Conservation (phyloP, 2,329 filamentous ascomycete genomes). For the Fusarium sp. region DNA sequence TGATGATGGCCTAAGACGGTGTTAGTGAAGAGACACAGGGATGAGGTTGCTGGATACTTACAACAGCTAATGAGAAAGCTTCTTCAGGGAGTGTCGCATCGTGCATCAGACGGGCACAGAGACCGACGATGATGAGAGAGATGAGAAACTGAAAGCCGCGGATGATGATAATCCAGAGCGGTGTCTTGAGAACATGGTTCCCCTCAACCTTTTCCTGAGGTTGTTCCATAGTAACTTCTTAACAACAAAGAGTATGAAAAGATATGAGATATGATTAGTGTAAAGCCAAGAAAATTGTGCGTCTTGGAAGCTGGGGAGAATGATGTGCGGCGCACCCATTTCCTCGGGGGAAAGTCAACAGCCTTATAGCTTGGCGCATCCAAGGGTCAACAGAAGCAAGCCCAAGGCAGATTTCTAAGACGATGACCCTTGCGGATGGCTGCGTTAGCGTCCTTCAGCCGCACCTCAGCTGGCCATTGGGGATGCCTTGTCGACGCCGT, state of each 20-base stretch:
- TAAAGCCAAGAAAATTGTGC: background rate
- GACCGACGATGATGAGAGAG: conserved; percentile 56
- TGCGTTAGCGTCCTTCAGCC: conserved; percentile 43
- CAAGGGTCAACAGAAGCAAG: background rate
- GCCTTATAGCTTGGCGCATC: conserved; percentile 6
- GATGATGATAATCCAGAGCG: conserved; percentile 56
- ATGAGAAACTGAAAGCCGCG: conserved; percentile 56
- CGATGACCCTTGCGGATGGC: conserved; percentile 24
- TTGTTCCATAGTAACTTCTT: conserved; percentile 28
- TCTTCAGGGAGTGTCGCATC: conserved; percentile 38
- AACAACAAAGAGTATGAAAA: background rate
- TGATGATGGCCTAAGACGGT: conserved; percentile 54
- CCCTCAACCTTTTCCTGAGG: conserved; percentile 11
- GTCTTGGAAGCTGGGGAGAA: background rate
- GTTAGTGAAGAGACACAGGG: background rate
- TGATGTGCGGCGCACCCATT: background rate
- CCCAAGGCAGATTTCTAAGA: conserved; percentile 42
- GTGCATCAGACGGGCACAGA: conserved; percentile 54
- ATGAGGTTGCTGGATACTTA: conserved; percentile 1
- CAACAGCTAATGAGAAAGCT: conserved; percentile 34
- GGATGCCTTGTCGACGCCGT: conserved; percentile 12
- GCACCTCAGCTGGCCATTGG: conserved; percentile 32
- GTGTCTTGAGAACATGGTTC: conserved; percentile 53
- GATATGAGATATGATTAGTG: background rate
- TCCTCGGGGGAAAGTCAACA: background rate